Evolutionary conservation across 257 asterid genomes (phyloP), one percentile per base, ranked within the genome.

Genomic region (Euphrasia confusa): DNA sequence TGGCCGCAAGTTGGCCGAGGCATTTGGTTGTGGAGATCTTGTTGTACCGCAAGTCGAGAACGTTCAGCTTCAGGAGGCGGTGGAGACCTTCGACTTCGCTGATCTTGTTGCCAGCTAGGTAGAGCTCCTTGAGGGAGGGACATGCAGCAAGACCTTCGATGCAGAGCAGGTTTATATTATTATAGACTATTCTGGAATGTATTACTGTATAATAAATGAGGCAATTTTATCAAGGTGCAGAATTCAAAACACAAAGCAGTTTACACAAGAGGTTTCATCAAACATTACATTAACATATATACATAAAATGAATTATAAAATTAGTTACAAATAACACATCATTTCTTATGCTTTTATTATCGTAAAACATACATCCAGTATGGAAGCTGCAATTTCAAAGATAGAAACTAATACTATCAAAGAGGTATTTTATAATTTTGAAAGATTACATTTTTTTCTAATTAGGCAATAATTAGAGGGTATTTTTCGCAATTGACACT

Each of bases 11-110:
- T 70, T 93, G 99, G 30, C 97, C 97, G 7, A 89, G 92, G 52
- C 94, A 77, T 77, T 93, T 93, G 70, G 94, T 58, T 37, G 95
- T 87, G 6, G 99, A 87, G 65, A 93, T 83, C 84, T 89, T 93
- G 92, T 89, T 93, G 88, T 82, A 93, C 53, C 99, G 85, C 59
- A 93, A 39, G 74, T 93, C 99, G 30, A 89, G 80, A 61, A 93
- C 92, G 15, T 74, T 80, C 68, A 93, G 66, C 69, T 93, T 93
- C 45, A 93, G 84, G 56, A 89, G 95, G 65, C 97, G 95, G 82
- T 93, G 99, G 66, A 93, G 97, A 39, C 99, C 99, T 80, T 89
- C 99, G 7, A 89, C 95, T 77, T 89, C 99, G 7, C 96, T 87
- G 74, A 93, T 89, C 80, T 89, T 93, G 84, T 93, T 93, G 39